Evolutionary conservation across 257 asterid genomes (phyloP), one percentile per base, ranked within the genome.

Genomic region (Solanum bukasovii): DNA sequence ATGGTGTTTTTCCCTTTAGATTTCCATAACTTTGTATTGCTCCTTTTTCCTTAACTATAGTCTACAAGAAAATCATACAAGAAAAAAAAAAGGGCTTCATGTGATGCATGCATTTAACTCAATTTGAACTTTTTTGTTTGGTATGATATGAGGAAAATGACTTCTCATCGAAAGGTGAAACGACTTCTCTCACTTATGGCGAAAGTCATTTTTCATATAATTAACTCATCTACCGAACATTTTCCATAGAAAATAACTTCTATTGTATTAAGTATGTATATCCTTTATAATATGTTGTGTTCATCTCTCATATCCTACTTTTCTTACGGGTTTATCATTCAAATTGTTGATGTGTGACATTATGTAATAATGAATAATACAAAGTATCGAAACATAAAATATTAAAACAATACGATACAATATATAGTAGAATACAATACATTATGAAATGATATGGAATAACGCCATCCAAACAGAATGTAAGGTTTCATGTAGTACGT

Each of bases 21-120:
- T 88, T 91, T 92, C 96, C 93, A 89, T 65, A 88, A 86, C 93
- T 89, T 56, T 89, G 56, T 86, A 14, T 49, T 49, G 92, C 89
- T 61, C 74, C 87, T 20, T 88, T 89, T 81, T 86, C 87, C 89
- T 87, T 84, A 18, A 89, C 93, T 87, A 91, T 33, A 33, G n/a
- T n/a, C n/a, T n/a, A n/a, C n/a, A n/a, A n/a, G n/a, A n/a, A n/a
- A n/a, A n/a, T n/a, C n/a, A n/a, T n/a, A n/a, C n/a, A n/a, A n/a
- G n/a, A n/a, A 90, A 86, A 87, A 90, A 49, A 6, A 52, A 91
- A 68, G 63, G 86, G 91, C 86, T 83, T 29, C 65, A 88, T 88
- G 88, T 89, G 90, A 87, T 86, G 91, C 84, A 87, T 86, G 91
- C 83, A 91, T 91, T 90, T 93, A 84, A 81, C 75, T 92, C 93